These are phyloP conservation scores for Evernia prunastri DNA, from an alignment of 495 filamentous ascomycete genomes.

Conservation along the genomic window DNA sequence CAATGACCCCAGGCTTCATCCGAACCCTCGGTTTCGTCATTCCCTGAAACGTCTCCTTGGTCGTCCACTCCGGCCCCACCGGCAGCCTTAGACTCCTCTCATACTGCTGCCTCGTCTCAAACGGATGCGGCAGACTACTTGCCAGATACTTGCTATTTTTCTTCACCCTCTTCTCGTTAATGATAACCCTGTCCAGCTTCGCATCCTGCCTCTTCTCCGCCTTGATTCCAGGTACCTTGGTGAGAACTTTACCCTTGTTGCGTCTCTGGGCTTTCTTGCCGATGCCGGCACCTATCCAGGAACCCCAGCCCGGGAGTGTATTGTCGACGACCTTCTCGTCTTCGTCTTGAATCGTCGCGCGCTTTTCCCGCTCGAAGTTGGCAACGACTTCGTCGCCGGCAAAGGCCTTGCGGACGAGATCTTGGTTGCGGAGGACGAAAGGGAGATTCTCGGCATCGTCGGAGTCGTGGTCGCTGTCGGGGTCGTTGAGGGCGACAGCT, in stretches of 20 bases:
- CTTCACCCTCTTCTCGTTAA: slow-evolving; percentile 84
- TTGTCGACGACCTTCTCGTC: slow-evolving; percentile 80
- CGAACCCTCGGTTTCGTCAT: slow-evolving; percentile 86
- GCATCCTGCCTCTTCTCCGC: slow-evolving; percentile 71
- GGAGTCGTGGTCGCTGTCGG: slow-evolving; percentile 50
- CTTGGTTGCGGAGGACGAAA: slow-evolving; percentile 66
- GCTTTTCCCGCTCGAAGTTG: slow-evolving; percentile 78
- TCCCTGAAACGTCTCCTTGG: slow-evolving; percentile 86
- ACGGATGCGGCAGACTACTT: slow-evolving; percentile 72
- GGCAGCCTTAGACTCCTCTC: slow-evolving; percentile 81
- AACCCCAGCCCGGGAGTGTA: slow-evolving; percentile 88
- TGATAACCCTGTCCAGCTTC: slow-evolving; percentile 75
- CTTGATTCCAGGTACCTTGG: slow-evolving; percentile 70
- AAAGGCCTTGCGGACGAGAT: slow-evolving; percentile 78
- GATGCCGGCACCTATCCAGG: slow-evolving; percentile 78
- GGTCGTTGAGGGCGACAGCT: slow-evolving; percentile 20
- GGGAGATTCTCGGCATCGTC: slow-evolving; percentile 43
- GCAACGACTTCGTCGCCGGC: slow-evolving; percentile 82
- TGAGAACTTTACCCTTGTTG: slow-evolving; percentile 54
- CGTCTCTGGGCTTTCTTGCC: slow-evolving; percentile 52
- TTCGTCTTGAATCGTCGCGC: slow-evolving; percentile 63
- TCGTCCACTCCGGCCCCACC: slow-evolving; percentile 88
- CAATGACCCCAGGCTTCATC: slow-evolving; percentile 87
- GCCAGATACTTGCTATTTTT: slow-evolving; percentile 93
- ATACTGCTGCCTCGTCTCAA: slow-evolving; percentile 82